Conservation (phyloP, 192 early-diverging fungal genomes). For the Piromyces sp. region DNA sequence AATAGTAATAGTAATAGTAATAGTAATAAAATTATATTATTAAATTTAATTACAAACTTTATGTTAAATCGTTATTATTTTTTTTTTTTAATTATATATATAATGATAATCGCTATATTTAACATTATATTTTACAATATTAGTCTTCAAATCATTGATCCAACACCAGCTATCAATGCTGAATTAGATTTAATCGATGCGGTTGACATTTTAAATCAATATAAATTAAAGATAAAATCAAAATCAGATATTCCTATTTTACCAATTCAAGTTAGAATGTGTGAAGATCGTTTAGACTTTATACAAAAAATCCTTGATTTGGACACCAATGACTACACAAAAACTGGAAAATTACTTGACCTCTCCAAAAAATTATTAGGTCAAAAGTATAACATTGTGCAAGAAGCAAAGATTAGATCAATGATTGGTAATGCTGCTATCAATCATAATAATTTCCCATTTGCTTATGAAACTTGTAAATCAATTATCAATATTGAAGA, state of each 20-base stretch:
- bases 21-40: too few species aligned
- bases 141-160: slow-evolving; percentile 32
- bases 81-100: slow-evolving; percentile 12
- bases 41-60: too few species aligned
- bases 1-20: too few species aligned
- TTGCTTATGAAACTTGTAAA: neutral
- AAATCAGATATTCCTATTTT: slow-evolving; percentile 26
- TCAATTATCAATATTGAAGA: neutral
- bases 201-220: slow-evolving; percentile 37
- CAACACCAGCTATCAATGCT: slow-evolving; percentile 24
- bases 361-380: neutral
- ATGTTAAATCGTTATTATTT: neutral
- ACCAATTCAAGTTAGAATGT: slow-evolving; percentile 31
- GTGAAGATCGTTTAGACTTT: neutral
- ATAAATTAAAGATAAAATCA: slow-evolving; percentile 21
- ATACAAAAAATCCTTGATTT: neutral
- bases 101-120: too few species aligned
- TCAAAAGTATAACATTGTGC: neutral
- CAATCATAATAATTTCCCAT: neutral
- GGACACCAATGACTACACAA: neutral
- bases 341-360: neutral
- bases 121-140: too few species aligned
- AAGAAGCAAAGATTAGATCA: neutral
- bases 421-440: neutral
- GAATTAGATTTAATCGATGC: slow-evolving; percentile 56